Evolutionary conservation across 176 grass and related monocot genomes (phyloP), one percentile per base, ranked within the genome.

Genomic region (Tillandsia fasciculata): DNA sequence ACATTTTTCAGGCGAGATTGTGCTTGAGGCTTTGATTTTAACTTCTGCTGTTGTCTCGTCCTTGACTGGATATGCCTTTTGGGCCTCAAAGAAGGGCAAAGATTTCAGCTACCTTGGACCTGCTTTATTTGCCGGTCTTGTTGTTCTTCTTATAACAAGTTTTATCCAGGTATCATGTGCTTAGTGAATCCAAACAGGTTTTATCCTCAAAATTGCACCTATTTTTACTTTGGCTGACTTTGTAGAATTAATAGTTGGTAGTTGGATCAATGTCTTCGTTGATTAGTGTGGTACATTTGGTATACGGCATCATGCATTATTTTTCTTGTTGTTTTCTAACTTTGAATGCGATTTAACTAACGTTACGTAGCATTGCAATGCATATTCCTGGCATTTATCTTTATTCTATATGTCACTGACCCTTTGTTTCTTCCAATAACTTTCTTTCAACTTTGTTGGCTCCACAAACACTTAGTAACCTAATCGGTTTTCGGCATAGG

Each of bases 81-180:
- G 89, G 89, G 94, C 94, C 24, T 84, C 94, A 63, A 99, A 89
- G 82, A 99, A 99, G 87, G 94, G 94, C 64, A 99, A 99, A 61
- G 89, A 99, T 66, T 93, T 92, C 5, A 86, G 94, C 18, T 99
- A 90, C 50, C 78, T 91, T 71, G 94, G 82, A 29, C 94, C 94
- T 65, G 76, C 90, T 63, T 64, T 99, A 18, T 83, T 90, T 75
- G 78, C 94, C 52, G 76, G 74, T 82, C 87, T 99, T 61, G 68
- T 78, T 70, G 79, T 99, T 77, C 89, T 99, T 27, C 65, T 99
- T 17, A 67, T 93, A 51, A 90, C 84, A 51, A 93, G 94, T 76
- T 83, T 93, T 74, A 73, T 93, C 64, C 94, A 99, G 94, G 94
- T 92, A 89, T 48, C 28, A 23, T 51, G 15, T 26, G 68, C 50